phyloP scores from a whole-genome alignment of 768 basidiomycete species.

The Gelatoporia subvermispora region DNA sequence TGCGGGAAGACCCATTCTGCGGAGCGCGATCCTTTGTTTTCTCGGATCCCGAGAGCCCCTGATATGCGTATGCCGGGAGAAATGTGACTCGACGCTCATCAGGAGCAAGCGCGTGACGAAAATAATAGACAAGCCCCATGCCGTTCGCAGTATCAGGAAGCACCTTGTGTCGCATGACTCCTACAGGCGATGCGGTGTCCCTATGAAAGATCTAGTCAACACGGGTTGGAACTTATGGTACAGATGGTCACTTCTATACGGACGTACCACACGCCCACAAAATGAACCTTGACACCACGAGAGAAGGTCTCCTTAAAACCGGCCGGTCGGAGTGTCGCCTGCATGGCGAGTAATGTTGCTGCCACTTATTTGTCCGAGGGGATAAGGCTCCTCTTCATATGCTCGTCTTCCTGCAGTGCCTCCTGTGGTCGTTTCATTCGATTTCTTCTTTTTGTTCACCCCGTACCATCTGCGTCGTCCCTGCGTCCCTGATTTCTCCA shows the following conservation, averaged over 20 bases:
- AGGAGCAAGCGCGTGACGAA: conserved; percentile 25
- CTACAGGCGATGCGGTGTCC: conserved; percentile 21
- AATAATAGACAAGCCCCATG: conserved; percentile 13
- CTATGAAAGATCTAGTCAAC: not conserved
- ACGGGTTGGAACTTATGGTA: not conserved
- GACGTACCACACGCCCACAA: conserved; percentile 29
- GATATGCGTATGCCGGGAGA: conserved; percentile 18
- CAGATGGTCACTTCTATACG: not conserved
- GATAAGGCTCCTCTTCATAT: too few species aligned
- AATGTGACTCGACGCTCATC: conserved; percentile 25
- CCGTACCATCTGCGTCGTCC: too few species aligned
- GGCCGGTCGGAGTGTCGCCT: not conserved
- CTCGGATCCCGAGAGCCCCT: not conserved
- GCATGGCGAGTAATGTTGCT: not conserved
- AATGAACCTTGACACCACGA: conserved; percentile 25
- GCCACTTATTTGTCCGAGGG: not conserved
- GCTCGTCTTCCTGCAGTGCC: too few species aligned
- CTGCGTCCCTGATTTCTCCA: too few species aligned
- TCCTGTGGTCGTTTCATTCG: too few species aligned
- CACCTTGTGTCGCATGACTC: conserved; percentile 10
- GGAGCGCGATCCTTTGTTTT: too few species aligned
- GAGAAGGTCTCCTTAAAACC: conserved; percentile 27
- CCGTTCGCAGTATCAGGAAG: conserved; percentile 7
- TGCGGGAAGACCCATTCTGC: too few species aligned
- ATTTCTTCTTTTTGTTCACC: too few species aligned